Base-by-base conservation (phyloP, 2,329 filamentous ascomycete genomes). In the Fusarium sp. region DNA sequence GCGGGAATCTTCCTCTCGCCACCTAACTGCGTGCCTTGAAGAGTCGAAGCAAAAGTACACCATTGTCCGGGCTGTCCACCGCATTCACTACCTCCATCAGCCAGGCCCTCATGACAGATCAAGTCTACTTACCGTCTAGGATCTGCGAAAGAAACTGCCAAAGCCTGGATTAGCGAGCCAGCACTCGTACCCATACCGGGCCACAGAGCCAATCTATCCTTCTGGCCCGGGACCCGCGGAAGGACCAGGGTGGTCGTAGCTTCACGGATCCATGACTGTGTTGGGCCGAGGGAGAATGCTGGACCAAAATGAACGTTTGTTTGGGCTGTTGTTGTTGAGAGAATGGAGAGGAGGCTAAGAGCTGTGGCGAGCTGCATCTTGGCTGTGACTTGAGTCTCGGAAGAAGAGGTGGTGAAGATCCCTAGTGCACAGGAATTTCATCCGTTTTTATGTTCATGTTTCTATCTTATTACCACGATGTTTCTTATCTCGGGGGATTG, bases 1-100 rank as follows among this genome's bases (percentile, higher is more conserved):
- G 65, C 67, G 12, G 67, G 67, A 2, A 69, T 46, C 10, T 70
- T 50, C 30, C 46, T 70, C 3, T 66, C 62, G 1, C 67, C 62
- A 4, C 67, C 65, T 4, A 70, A 37, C n/a, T 69, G 65, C 6
- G 52, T 51, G 1, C 55, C 66, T 58, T 70, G 49, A 7, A 70
- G 10, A 3, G 67, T 70, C 28, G 65, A 69, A 6, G 65, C 67
- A 62, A 62, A 70, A 6, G 65, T 65, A 37, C 67, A 70, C 67
- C 67, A 69, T 13, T 70, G 67, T 1, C 67, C 67, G 48, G 31
- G 28, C 3, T 37, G 65, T 2, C 65, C 65, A 6, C 67, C 67
- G 7, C 67, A 70, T 25, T 69, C 58, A 6, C 65, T 70, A 26
- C 4, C 8, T 34, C 10, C 1, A 14, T 56, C 5, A 56, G 53